A percentile compares a stretch with the other conserved stretches of the same genome.
These are phyloP conservation scores for Delphinella strobiligena DNA, from an alignment of 2,329 filamentous ascomycete genomes.

Conservation along the genomic window DNA sequence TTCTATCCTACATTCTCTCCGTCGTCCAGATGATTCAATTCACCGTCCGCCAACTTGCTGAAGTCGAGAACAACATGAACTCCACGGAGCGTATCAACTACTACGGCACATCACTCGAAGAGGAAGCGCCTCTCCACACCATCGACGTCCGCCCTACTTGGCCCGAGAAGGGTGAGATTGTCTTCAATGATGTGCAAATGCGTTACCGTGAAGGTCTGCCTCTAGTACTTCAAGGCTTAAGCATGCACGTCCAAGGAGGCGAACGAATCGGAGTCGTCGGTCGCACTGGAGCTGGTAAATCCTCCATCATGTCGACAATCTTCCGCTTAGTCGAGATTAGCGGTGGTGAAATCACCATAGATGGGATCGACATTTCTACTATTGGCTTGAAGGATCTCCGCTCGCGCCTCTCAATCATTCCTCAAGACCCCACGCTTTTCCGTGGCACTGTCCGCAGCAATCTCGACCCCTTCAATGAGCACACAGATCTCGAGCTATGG, in stretches of 20 bases:
- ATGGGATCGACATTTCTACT: conserved; percentile 49
- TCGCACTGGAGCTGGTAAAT: conserved; percentile 72
- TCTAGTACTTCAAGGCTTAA: conserved; percentile 36
- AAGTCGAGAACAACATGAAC: conserved; percentile 98
- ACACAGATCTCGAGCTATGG: conserved; percentile 68
- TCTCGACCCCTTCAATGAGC: conserved; percentile 68
- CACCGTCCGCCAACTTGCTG: conserved; percentile 82
- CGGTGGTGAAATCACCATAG: conserved; percentile 35
- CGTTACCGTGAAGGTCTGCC: conserved; percentile 39
- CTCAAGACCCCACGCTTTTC: conserved; percentile 76
- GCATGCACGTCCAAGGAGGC: conserved; percentile 59
- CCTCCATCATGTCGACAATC: conserved; percentile 69
- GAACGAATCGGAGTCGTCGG: conserved; percentile 75
- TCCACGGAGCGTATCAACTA: conserved; percentile 83
- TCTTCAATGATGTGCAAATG: conserved; percentile 39
- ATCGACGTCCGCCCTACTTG: conserved; percentile 58
- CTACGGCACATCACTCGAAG: conserved; percentile 76
- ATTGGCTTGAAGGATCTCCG: conserved; percentile 65
- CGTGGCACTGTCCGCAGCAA: conserved; percentile 68
- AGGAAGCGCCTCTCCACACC: conserved; percentile 76
- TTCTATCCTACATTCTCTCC: conserved; percentile 82
- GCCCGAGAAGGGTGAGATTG: conserved; percentile 70
- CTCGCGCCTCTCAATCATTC: conserved; percentile 63
- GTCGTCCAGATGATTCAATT: conserved; percentile 97
- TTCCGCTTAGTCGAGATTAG: conserved; percentile 54